Evolutionary conservation across 768 basidiomycete species (phyloP), one percentile per base, ranked within the genome.

Genomic region (Russula brevipes): DNA sequence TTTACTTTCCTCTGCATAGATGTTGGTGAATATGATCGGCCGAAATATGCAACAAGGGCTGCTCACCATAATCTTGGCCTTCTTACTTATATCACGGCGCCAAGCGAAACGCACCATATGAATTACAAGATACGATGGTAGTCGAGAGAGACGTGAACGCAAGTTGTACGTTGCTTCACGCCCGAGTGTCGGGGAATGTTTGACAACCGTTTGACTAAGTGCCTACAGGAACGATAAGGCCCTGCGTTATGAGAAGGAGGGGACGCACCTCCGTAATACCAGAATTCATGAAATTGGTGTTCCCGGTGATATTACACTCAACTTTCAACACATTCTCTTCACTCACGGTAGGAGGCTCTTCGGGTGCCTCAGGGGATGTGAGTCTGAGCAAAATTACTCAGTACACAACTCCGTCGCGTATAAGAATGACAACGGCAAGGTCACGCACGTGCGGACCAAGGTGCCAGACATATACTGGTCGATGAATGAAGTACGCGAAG

Each of bases 71-170:
- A 98, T 96, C 77, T 99, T 98, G 2, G 96, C 86, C 72, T 98
- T 98, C 78, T 88, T 93, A 56, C 75, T 76, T 63, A 97, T 94
- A 68, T 98, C 97, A 42, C 83, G 80, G 63, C 92, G 80, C 97
- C 97, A 99, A 59, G 87, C 88, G 73, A 98, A 99, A 52, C 97
- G 89, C 12, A 95, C 94, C 89, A 98, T 91, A 69, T 98, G 94
- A 4, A 98, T 84, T 5, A 88, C 86, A 24, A 97, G 81, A 70
- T 91, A 95, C 4, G 84, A 74, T 0, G 97, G 97, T 12, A 98
- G 78, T 24, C 95, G 83, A 11, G 91, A 84, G 54, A 99, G 70
- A 9, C 94, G 86, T 4, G 90, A 88, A 42, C 83, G 85, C 70
- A 91, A 87, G 24, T 79, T 85, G 77, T 98, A 98, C 0, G 81